phyloP scores from a whole-genome alignment of 2,329 filamentous ascomycete species.

The Dothideomycetes sp. region DNA sequence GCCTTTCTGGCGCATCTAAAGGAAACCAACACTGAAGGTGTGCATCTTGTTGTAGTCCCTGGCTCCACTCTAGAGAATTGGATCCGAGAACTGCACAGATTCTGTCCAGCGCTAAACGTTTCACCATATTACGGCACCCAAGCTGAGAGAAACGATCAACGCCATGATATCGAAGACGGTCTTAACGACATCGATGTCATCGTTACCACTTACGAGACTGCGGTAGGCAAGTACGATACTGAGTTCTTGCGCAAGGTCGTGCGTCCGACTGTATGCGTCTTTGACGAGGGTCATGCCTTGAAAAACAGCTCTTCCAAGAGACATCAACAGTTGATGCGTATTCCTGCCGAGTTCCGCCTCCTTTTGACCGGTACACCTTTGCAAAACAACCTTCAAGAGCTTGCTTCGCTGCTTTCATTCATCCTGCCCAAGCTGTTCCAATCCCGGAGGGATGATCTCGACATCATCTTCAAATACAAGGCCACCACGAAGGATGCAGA shows the following conservation, averaged over 20 bases:
- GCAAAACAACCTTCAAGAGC: conserved; percentile 88
- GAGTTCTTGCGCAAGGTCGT: conserved; percentile 50
- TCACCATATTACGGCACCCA: conserved; percentile 65
- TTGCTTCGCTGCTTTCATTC: conserved; percentile 85
- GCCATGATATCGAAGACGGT: conserved; percentile 55
- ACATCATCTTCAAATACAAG: conserved; percentile 84
- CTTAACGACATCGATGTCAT: conserved; percentile 59
- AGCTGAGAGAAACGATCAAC: conserved; percentile 57
- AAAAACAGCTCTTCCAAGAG: conserved; percentile 79
- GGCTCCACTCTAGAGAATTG: conserved; percentile 93
- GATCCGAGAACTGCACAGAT: conserved; percentile 80
- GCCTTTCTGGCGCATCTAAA: conserved; percentile 78
- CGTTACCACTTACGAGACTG: conserved; percentile 62
- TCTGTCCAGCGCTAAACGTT: conserved; percentile 68
- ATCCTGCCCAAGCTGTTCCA: conserved; percentile 81
- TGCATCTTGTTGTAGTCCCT: conserved; percentile 79
- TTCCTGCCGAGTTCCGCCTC: conserved; percentile 73
- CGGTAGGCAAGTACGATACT: conserved; percentile 49
- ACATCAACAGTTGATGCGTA: conserved; percentile 69
- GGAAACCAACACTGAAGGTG: conserved; percentile 58
- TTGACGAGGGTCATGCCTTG: conserved; percentile 88
- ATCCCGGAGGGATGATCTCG: conserved; percentile 61
- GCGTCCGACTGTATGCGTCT: conserved; percentile 56
- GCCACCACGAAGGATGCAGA: conserved; percentile 69
- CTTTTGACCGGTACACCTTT: conserved; percentile 85